A percentile compares a stretch with the other conserved stretches of the same genome.
These are phyloP conservation scores for Alternaria dauci DNA, from an alignment of 2,329 filamentous ascomycete genomes.

Conservation along the genomic window DNA sequence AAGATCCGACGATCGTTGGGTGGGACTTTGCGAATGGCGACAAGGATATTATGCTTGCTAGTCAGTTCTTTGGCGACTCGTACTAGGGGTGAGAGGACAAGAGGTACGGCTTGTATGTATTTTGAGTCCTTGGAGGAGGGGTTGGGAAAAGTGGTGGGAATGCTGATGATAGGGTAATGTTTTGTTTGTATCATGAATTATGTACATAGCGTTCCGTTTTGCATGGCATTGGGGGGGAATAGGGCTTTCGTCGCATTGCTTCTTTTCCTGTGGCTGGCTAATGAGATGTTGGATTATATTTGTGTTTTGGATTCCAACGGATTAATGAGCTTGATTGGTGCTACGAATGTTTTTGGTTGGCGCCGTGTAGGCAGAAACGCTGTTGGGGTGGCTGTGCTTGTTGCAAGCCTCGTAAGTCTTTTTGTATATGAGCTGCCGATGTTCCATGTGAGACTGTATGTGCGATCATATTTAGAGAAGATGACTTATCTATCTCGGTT, in stretches of 20 bases:
- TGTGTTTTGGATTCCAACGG: too few species aligned
- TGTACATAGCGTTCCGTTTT: not conserved
- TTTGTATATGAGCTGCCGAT: too few species aligned
- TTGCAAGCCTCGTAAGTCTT: not conserved
- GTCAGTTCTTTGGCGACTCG: constrained; percentile 74
- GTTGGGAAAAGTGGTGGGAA: too few species aligned
- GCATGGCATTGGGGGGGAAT: not conserved
- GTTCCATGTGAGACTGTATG: too few species aligned
- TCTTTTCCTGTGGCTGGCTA: not conserved
- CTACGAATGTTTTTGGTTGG: not conserved
- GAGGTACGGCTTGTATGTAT: not conserved
- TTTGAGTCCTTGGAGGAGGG: not conserved
- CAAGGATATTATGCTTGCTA: constrained; percentile 77
- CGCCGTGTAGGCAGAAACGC: not conserved
- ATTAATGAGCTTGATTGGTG: not conserved
- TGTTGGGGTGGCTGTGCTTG: not conserved
- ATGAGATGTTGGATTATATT: not conserved
- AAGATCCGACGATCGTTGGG: constrained; percentile 89
- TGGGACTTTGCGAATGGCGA: constrained; percentile 98
- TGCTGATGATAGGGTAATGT: not conserved
- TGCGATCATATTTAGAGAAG: too few species aligned
- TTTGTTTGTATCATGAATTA: not conserved
- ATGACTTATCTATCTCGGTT: not conserved
- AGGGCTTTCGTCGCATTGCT: not conserved
- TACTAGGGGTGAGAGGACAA: constrained; percentile 17